Percentiles rank a stretch among this genome's conserved stretches.
These are phyloP conservation scores for Monotropa hypopitys DNA, from an alignment of 179 eudicot genomes.

Conservation along the genomic window DNA sequence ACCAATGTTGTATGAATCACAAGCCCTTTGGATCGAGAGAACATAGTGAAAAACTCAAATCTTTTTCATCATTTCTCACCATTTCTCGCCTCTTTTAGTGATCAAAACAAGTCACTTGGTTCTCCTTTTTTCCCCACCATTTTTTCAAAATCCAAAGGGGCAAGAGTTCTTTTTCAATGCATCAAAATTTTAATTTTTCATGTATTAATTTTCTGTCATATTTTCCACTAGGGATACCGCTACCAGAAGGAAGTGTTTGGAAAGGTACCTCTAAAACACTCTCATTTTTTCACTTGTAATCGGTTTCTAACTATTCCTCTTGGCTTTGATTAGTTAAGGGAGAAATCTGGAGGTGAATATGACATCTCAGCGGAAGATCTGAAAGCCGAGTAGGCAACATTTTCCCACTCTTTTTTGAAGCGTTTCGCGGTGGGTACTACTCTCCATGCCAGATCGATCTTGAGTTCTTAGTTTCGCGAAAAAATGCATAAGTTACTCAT, in stretches of 20 bases:
- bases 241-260: neutral
- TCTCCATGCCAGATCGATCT: neutral
- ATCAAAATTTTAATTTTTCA: neutral
- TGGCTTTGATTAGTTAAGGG: conserved; percentile 9
- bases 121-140: too few relatives aligned
- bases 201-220: neutral
- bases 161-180: too few relatives aligned
- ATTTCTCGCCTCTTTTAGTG: too few relatives aligned
- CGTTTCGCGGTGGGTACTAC: neutral
- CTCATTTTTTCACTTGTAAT: neutral
- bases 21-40: too few relatives aligned
- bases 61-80: too few relatives aligned
- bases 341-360: conserved; percentile 3
- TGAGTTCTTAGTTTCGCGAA: neutral
- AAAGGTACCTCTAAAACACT: neutral
- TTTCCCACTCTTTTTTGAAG: neutral
- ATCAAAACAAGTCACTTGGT: too few relatives aligned
- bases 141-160: too few relatives aligned
- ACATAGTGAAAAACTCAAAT: too few relatives aligned
- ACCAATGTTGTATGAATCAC: too few relatives aligned
- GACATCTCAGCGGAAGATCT: conserved; percentile 8
- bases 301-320: neutral
- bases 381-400: conserved; percentile 7
- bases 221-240: neutral
- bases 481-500: neutral